Evolutionary conservation across 805 yeast genomes (phyloP).

Genomic region (Cyberlindnera misumaiensis): DNA sequence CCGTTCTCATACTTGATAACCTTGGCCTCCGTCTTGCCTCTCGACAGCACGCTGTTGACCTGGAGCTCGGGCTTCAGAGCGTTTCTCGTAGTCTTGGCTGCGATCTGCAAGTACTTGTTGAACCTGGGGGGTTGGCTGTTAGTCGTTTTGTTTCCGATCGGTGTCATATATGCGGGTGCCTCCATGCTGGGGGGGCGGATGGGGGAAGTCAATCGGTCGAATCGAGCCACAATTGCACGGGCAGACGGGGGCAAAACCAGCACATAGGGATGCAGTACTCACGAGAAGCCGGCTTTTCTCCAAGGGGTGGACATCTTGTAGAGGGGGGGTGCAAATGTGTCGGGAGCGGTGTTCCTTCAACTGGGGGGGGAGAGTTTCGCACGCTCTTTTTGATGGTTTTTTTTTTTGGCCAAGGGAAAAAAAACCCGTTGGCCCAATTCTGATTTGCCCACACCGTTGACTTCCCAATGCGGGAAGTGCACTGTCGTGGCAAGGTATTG

Average conservation of each 20-base stretch:
- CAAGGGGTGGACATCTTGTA: constrained; percentile 41
- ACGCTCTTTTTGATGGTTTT: neutral
- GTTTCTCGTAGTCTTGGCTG: constrained; percentile 83
- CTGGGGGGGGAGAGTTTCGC: too few relatives aligned
- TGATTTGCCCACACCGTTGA: constrained; percentile 5
- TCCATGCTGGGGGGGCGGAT: too few relatives aligned
- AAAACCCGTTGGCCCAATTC: neutral
- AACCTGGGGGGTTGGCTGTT: constrained; percentile 36
- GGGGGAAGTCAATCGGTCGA: too few relatives aligned
- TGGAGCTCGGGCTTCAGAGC: constrained; percentile 84
- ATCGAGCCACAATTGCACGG: neutral
- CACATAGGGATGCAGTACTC: constrained; percentile 22
- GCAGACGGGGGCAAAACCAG: neutral
- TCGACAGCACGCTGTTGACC: constrained; percentile 58
- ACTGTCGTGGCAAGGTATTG: neutral
- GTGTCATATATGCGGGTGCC: too few relatives aligned
- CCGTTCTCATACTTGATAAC: constrained; percentile 72
- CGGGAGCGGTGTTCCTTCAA: neutral
- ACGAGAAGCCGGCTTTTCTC: constrained; percentile 64
- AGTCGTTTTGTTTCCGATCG: neutral
- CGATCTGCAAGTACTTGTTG: constrained; percentile 85
- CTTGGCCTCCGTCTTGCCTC: constrained; percentile 70
- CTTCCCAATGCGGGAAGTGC: constrained; percentile 12
- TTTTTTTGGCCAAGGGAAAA: too few relatives aligned
- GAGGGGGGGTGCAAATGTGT: constrained; percentile 2